Evolutionary conservation across 2,329 filamentous ascomycete genomes (phyloP).

Genomic region (Alternaria postmessia): DNA sequence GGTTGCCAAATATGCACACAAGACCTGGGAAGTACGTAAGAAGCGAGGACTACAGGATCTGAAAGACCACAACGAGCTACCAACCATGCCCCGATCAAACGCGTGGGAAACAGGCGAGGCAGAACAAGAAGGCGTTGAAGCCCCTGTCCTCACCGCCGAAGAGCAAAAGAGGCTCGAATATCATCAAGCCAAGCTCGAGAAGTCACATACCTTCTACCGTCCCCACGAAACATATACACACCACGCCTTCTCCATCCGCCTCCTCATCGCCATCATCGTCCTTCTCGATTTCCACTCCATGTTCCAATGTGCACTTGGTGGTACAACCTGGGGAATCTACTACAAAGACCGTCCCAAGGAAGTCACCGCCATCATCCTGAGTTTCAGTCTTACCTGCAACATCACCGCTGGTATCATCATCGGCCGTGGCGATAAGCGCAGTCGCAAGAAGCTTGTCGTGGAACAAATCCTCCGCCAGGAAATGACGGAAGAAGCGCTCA

Average conservation of each 20-base stretch:
- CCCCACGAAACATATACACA: conserved; percentile 88
- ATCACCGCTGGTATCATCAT: conserved; percentile 80
- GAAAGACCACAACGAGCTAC: conserved; percentile 74
- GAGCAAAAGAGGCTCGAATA: conserved; percentile 76
- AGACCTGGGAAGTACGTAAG: conserved; percentile 71
- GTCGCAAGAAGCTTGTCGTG: conserved; percentile 84
- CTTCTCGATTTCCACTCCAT: conserved; percentile 81
- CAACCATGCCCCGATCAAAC: conserved; percentile 54
- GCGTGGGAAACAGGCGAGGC: conserved; percentile 52
- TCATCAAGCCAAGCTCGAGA: conserved; percentile 80
- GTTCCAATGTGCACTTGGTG: conserved; percentile 80
- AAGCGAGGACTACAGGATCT: conserved; percentile 68
- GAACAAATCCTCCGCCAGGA: conserved; percentile 79
- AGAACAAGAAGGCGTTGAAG: conserved; percentile 46
- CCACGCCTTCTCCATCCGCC: conserved; percentile 75
- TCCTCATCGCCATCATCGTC: conserved; percentile 77
- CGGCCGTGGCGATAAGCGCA: conserved; percentile 75
- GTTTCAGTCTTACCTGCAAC: conserved; percentile 78
- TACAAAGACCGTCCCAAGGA: conserved; percentile 74
- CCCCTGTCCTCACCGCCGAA: conserved; percentile 66
- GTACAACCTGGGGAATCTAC: conserved; percentile 79
- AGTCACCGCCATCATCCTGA: conserved; percentile 83
- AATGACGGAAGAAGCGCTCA: conserved; percentile 71
- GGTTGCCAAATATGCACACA: conserved; percentile 73
- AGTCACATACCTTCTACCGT: conserved; percentile 88